Percentiles rank a stretch among this genome's conserved stretches.
Conservation (phyloP, 768 basidiomycete species). For the Neoboletus brunneissimus region DNA sequence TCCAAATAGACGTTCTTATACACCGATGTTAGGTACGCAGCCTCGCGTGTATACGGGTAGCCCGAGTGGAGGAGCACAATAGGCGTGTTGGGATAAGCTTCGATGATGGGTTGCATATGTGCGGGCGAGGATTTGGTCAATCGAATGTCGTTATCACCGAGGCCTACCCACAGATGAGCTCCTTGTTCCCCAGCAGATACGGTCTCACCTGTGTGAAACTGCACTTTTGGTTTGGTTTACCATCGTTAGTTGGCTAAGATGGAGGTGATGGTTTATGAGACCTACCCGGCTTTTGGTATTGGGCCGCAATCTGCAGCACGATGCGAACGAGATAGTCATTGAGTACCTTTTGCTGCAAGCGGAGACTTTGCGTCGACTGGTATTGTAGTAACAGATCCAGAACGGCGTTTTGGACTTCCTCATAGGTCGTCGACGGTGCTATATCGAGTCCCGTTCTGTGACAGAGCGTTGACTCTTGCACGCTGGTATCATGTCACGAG, state of each 20-base stretch:
- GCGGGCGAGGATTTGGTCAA: conserved; percentile 59
- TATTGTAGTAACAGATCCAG: conserved; percentile 34
- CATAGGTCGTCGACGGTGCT: conserved; percentile 22
- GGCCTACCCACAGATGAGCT: conserved; percentile 31
- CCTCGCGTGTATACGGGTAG: conserved; percentile 79
- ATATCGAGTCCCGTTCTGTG: conserved; percentile 64
- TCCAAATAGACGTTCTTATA: conserved; percentile 77
- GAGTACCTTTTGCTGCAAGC: conserved; percentile 57
- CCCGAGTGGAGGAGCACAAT: conserved; percentile 72
- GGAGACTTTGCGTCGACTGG: conserved; percentile 38
- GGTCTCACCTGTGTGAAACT: conserved; percentile 66
- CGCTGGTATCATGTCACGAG: not conserved
- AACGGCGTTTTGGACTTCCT: conserved; percentile 33
- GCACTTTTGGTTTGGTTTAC: conserved; percentile 44
- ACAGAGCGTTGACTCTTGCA: not conserved
- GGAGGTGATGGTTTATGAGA: not conserved
- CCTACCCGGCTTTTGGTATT: conserved; percentile 59
- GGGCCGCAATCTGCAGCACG: conserved; percentile 51
- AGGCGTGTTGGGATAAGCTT: conserved; percentile 53
- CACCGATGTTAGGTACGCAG: conserved; percentile 69
- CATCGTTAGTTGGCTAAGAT: not conserved
- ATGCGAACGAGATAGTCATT: conserved; percentile 66
- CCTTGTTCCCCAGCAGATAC: not conserved
- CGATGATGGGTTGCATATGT: conserved; percentile 65
- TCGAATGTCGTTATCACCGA: conserved; percentile 71